These are phyloP conservation scores for Populus hybrid DNA, from an alignment of 441 rosid species.

Conservation along the genomic window DNA sequence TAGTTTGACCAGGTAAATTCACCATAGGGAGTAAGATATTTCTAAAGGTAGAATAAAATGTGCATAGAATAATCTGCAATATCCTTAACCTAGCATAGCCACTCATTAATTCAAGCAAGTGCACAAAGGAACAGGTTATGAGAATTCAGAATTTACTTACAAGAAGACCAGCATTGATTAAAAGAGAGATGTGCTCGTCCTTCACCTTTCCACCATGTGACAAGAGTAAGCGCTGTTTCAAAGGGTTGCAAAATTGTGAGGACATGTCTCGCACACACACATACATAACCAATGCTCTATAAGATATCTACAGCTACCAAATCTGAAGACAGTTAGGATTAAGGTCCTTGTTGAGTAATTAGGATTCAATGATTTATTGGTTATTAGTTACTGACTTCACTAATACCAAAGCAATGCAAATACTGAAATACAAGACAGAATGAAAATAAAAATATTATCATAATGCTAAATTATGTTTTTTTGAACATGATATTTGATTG, in stretches of 20 bases:
- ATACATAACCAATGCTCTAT: conserved; percentile 1
- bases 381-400: not conserved
- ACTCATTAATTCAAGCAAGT: conserved; percentile 7
- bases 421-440: not conserved
- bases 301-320: not conserved
- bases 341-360: not conserved
- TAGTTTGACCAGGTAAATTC: not conserved
- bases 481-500: no score
- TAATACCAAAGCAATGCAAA: not conserved
- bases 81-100: not conserved
- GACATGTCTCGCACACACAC: not conserved
- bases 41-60: not conserved
- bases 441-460: not conserved
- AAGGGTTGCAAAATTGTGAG: conserved; percentile 8
- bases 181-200: conserved; percentile 67
- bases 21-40: not conserved
- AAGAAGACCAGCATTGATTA: conserved; percentile 82
- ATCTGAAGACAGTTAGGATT: not conserved
- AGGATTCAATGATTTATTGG: not conserved
- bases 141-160: conserved; percentile 47
- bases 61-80: not conserved
- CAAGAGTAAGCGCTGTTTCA: conserved; percentile 61
- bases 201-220: conserved; percentile 74
- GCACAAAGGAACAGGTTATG: conserved; percentile 1
- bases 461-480: not conserved